Evolutionary conservation across 805 yeast species (phyloP), one percentile per base, ranked within the genome.

Genomic region (Cyberlindnera samutprakarnensis): DNA sequence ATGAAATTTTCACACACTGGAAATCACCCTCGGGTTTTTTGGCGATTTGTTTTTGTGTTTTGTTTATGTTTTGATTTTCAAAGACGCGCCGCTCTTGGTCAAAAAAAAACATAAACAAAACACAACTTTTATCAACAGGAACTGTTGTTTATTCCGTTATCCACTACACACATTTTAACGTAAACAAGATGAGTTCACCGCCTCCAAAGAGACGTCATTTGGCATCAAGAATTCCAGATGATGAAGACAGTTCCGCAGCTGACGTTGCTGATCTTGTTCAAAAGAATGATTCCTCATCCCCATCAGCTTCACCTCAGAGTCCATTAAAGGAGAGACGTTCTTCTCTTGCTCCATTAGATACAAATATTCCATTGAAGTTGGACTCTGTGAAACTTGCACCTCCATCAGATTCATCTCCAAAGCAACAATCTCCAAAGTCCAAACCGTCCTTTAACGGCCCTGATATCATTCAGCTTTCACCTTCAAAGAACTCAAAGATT

Each of bases 401-500:
- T 5, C 49, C 53, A 7, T 24, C 38, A n/a, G 27, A 27, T 4
- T 25, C 17, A 6, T 31, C 41, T 19, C 16, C 20, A 15, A 15
- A 25, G 4, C 25, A 22, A 21, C 56, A 54, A 18, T 61, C 63
- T 3, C 60, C 62, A 13, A 59, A 57, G 18, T 32, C 43, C 12
- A 52, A 63, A 40, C 53, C 58, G 9, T 49, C 59, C 0, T 53
- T 59, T 31, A 51, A 55, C 30, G 64, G 67, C 0, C 44, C 62
- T n/a, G 56, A 53, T 29, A 46, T 64, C 34, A 59, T 64, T 23
- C 60, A 61, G 28, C 42, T 63, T 5, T 64, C 70, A 1, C 70
- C 68, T 9, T 45, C 46, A 13, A 63, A 61, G 29, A 45, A 51
- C 13, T 53, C 62, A 13, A 47, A 54, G 17, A 57, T 56, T 41